Evolutionary conservation across 2,329 filamentous ascomycete species (phyloP).

Genomic region (Sclerotinia spermophila): DNA sequence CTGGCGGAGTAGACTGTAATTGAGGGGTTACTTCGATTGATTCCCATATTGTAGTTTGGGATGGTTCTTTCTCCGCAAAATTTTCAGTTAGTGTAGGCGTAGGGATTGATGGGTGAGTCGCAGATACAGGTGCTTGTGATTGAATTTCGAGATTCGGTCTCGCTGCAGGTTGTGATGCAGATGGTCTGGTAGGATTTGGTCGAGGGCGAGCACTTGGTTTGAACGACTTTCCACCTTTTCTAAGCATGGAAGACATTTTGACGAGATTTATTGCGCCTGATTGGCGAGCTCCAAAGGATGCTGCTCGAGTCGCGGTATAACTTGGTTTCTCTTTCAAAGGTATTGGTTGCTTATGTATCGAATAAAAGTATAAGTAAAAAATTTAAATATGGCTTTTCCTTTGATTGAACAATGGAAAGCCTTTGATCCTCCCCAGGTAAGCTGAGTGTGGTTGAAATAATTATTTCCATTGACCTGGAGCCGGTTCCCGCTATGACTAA

Average conservation of each 20-base stretch:
- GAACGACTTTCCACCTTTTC: conserved; percentile 43
- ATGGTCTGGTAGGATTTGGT: conserved; percentile 45
- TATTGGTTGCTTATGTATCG: background rate
- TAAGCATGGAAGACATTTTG: conserved; percentile 21
- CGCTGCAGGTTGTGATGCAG: conserved; percentile 39
- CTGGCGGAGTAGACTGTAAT: background rate
- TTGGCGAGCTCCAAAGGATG: conserved; percentile 16
- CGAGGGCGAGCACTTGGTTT: conserved; percentile 63
- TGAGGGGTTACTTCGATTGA: conserved; percentile 9
- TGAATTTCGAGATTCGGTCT: conserved; percentile 42
- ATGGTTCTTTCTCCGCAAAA: background rate
- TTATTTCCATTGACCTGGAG: conserved; percentile 15
- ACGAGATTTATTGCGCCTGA: conserved; percentile 5
- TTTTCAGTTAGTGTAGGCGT: conserved; percentile 1
- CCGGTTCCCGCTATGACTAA: conserved; percentile 16
- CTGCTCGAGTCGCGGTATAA: background rate
- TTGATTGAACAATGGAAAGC: conserved; percentile 1
- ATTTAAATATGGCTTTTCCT: background rate
- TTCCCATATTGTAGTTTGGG: background rate
- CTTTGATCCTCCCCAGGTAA: background rate
- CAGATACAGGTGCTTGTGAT: conserved; percentile 31
- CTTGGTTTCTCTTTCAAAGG: background rate
- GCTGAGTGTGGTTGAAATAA: conserved; percentile 9
- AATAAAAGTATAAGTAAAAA: background rate
- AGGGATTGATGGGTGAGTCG: conserved; percentile 22